A percentile compares a stretch with the other conserved stretches of the same genome.
These are phyloP conservation scores for Meripilus lineatus DNA, from an alignment of 1,284 basidiomycete species.

Conservation along the genomic window DNA sequence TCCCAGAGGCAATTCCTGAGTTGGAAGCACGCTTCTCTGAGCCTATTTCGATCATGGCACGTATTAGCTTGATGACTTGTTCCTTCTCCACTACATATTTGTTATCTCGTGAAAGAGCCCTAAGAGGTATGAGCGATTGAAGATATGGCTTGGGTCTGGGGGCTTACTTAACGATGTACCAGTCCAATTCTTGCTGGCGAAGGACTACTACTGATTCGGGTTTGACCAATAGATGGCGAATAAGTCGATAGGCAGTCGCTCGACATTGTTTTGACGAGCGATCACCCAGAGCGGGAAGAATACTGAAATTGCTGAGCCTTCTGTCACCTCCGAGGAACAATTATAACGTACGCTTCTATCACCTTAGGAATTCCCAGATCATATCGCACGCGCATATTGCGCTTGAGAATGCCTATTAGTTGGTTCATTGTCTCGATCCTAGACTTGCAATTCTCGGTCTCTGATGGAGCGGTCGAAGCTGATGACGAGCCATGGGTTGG, in stretches of 20 bases:
- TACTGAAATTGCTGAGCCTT: constrained; percentile 38
- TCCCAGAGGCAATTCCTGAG: constrained; percentile 35
- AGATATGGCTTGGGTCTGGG: constrained; percentile 1
- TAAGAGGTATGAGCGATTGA: constrained; percentile 29
- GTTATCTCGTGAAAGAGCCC: constrained; percentile 82
- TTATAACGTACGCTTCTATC: constrained; percentile 63
- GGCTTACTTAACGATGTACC: constrained; percentile 81
- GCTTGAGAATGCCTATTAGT: constrained; percentile 68
- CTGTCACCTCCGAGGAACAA: no score
- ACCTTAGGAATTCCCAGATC: constrained; percentile 71
- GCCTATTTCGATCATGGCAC: constrained; percentile 76
- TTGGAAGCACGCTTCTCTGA: constrained; percentile 47
- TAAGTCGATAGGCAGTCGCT: constrained; percentile 83
- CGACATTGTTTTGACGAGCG: constrained; percentile 68
- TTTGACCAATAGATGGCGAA: constrained; percentile 79
- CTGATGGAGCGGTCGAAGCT: constrained; percentile 32
- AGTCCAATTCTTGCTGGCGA: constrained; percentile 68
- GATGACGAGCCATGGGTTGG: constrained; percentile 38
- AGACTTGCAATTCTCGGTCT: constrained; percentile 48
- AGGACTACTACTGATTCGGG: constrained; percentile 57
- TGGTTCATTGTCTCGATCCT: constrained; percentile 62
- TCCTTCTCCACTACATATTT: constrained; percentile 86
- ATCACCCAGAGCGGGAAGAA: constrained; percentile 77
- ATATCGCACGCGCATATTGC: constrained; percentile 72
- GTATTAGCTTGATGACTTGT: constrained; percentile 90